Base-by-base conservation (phyloP, 1,284 basidiomycete genomes). In the Entoloma clypeatum region DNA sequence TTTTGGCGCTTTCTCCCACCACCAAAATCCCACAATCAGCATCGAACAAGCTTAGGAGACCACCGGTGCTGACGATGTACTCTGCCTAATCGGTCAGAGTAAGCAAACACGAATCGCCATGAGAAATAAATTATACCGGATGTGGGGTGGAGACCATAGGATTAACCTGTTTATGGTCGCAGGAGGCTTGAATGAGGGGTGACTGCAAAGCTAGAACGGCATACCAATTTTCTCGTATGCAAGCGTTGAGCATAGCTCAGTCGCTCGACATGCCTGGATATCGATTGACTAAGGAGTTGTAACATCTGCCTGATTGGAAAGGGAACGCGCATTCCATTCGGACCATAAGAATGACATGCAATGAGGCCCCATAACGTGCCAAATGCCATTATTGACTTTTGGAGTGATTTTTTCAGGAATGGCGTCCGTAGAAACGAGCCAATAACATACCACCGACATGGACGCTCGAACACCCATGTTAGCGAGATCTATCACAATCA, bases 11-110 rank as follows among this genome's bases (percentile, higher is more conserved):
- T 51, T 90, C 86, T 7, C 89, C 89, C 51, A 93, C 88, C 44
- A 91, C 86, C 22, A 93, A 70, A 14, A 92, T 77, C 44, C 89
- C 88, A 56, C 81, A 86, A 56, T 93, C 89, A 11, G 89, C 89
- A 57, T 92, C 86, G 56, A 93, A 92, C 17, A 92, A 64, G 5
- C 77, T 75, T 3, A 95, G 71, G 8, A 93, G 65, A 54, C 93
- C 90, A 54, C 92, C 85, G 2, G 89, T 89, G 21, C 87, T 89
- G 13, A 92, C 82, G 51, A 93, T 90, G 62, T 92, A 92, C 0
- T 87, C 88, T 11, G 81, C 79, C 49, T 89, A 39, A 68, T 64
- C 31, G 33, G 30, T n/a, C 18, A 19, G 30, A 43, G 39, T 28
- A 37, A 37, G 16, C 13, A 25, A 24, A 10, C 13, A n/a, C 31